phyloP scores from a whole-genome alignment of 257 asterid genomes.

The Fraxinus anomala region DNA sequence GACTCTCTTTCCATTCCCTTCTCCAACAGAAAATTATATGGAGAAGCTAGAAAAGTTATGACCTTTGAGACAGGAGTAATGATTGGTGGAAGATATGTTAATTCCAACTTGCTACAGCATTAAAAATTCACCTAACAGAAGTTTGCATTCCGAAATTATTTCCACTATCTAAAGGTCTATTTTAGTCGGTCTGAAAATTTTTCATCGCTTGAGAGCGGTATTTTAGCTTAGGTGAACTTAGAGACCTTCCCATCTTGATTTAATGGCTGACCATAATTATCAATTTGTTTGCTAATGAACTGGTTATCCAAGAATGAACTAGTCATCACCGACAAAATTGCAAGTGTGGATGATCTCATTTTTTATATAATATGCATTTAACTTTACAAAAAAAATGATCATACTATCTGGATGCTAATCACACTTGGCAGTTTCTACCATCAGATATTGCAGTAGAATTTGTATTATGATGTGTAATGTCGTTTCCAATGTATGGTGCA shows the following conservation, averaged over 20 bases:
- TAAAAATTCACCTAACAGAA: background rate
- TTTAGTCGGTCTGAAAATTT: background rate
- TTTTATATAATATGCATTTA: conserved; percentile 6
- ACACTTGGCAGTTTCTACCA: conserved; percentile 2
- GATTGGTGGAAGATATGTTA: background rate
- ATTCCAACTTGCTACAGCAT: background rate
- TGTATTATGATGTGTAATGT: background rate
- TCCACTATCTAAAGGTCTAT: background rate
- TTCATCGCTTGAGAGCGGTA: background rate
- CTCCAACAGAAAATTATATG: background rate
- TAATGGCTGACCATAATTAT: background rate
- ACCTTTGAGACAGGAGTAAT: background rate
- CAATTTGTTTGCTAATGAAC: background rate
- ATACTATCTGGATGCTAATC: background rate
- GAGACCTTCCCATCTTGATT: background rate
- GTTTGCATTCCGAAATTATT: background rate
- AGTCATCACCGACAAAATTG: background rate
- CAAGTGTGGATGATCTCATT: conserved; percentile 12
- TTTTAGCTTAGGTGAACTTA: background rate
- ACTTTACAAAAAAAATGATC: background rate
- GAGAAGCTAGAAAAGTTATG: background rate
- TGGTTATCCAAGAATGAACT: background rate
- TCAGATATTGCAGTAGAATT: background rate
- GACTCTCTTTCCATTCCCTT: background rate
- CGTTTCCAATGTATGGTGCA: conserved; percentile 41